These are phyloP conservation scores for Candida nitratophila DNA, from an alignment of 805 yeast genomes.

Conservation along the genomic window DNA sequence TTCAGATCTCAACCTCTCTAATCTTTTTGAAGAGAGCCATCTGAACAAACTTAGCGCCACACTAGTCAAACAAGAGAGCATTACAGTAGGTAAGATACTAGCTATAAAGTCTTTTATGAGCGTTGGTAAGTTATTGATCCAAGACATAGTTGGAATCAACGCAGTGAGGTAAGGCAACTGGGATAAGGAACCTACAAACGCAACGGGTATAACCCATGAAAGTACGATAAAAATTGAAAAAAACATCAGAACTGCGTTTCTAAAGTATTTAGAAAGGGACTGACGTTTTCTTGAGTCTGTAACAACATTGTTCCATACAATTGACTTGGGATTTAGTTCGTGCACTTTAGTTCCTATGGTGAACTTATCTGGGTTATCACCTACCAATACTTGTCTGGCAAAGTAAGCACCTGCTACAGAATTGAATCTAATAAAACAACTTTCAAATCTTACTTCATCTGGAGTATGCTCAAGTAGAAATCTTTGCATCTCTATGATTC, in stretches of 20 bases:
- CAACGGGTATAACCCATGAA: slow-evolving; percentile 77
- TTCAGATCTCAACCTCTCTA: slow-evolving; percentile 53
- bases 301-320: slow-evolving; percentile 62
- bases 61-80: slow-evolving; percentile 57
- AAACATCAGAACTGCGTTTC: slow-evolving; percentile 37
- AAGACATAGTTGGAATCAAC: slow-evolving; percentile 51
- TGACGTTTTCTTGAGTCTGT: slow-evolving; percentile 25
- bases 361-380: slow-evolving; percentile 34
- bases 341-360: slow-evolving; percentile 12
- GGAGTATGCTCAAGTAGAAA: background rate
- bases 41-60: slow-evolving; percentile 54
- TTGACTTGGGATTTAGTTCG: slow-evolving; percentile 58
- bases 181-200: slow-evolving; percentile 67
- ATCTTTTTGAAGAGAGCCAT: slow-evolving; percentile 45
- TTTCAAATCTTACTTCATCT: slow-evolving; percentile 21
- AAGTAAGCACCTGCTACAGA: slow-evolving; percentile 51
- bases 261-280: slow-evolving; percentile 24
- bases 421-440: slow-evolving; percentile 58
- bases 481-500: background rate
- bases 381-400: slow-evolving; percentile 51
- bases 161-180: slow-evolving; percentile 62
- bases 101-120: slow-evolving; percentile 46
- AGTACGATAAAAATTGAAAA: slow-evolving; percentile 42
- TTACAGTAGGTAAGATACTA: slow-evolving; percentile 60
- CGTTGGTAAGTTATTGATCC: slow-evolving; percentile 50